phyloP scores from a whole-genome alignment of 768 basidiomycete species.

The Daedaleopsis sinensis region DNA sequence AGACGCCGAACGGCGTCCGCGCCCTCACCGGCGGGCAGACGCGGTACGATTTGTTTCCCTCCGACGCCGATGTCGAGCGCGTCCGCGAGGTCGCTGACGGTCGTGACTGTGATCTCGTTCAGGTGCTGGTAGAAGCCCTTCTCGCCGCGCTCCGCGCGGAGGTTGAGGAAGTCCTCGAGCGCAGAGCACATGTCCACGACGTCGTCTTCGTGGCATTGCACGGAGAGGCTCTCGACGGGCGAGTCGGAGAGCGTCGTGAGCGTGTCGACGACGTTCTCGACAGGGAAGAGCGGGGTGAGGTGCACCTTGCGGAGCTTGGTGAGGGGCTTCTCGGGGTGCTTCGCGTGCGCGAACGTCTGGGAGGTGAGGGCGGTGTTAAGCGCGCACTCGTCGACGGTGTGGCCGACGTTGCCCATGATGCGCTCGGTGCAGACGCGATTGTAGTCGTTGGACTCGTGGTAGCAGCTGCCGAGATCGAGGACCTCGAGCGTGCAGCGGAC shows the following conservation, averaged over 20 bases:
- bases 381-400: slow-evolving; percentile 56
- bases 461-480: slow-evolving; percentile 58
- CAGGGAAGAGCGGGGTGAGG: slow-evolving; percentile 63
- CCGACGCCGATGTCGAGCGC: slow-evolving; percentile 28
- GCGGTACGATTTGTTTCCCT: slow-evolving; percentile 3
- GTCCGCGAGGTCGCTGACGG: slow-evolving; percentile 42
- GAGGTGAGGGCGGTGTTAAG: slow-evolving; percentile 48
- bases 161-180: slow-evolving; percentile 56
- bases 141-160: slow-evolving; percentile 50
- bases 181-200: slow-evolving; percentile 62
- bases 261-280: slow-evolving; percentile 61
- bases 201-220: slow-evolving; percentile 65
- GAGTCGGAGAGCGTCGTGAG: slow-evolving; percentile 59
- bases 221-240: slow-evolving; percentile 58
- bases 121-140: slow-evolving; percentile 54
- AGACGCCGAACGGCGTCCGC: slow-evolving; percentile 50
- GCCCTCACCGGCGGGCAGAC: slow-evolving; percentile 36
- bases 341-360: slow-evolving; percentile 40
- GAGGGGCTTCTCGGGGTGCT: slow-evolving; percentile 46
- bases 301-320: slow-evolving; percentile 56
- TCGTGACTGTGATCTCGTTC: slow-evolving; percentile 47
- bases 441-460: slow-evolving; percentile 52
- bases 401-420: slow-evolving; percentile 62
- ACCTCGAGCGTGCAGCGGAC: slow-evolving; percentile 55
- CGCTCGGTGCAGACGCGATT: slow-evolving; percentile 59